Conservation (phyloP, 495 filamentous ascomycete genomes). For the Entonaema liquescens region DNA sequence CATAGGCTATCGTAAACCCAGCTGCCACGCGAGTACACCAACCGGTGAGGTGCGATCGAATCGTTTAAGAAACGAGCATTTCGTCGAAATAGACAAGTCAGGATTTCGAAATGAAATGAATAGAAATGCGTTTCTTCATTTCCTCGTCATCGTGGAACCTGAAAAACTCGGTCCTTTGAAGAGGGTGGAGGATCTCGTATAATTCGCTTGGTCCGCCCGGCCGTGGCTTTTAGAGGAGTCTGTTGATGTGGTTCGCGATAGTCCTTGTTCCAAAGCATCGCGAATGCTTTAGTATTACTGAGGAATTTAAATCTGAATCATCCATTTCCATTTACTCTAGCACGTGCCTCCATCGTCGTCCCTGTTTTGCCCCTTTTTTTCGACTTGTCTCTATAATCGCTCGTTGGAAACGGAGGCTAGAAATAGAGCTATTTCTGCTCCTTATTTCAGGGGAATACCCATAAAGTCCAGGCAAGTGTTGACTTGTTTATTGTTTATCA, state of each 20-base stretch:
- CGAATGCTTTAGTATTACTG: not conserved
- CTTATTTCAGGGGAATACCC: too few species aligned
- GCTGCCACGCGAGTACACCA: slow-evolving; percentile 23
- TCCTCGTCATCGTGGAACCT: slow-evolving; percentile 8
- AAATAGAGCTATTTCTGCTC: not conserved
- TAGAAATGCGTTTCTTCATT: slow-evolving; percentile 1
- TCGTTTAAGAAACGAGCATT: slow-evolving; percentile 27
- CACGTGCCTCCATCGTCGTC: not conserved
- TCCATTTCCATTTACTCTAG: not conserved
- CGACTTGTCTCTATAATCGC: not conserved
- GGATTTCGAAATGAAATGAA: slow-evolving; percentile 18
- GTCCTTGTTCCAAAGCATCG: not conserved
- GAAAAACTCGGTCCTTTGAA: not conserved
- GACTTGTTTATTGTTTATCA: not conserved
- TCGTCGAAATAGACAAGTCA: slow-evolving; percentile 10
- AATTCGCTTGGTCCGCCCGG: not conserved
- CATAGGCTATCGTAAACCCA: slow-evolving; percentile 16
- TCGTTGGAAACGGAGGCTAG: not conserved
- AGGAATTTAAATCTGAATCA: not conserved
- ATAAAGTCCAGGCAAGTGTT: not conserved
- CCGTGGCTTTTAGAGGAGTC: not conserved
- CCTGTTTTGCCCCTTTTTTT: slow-evolving; percentile 5
- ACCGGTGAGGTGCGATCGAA: slow-evolving; percentile 34
- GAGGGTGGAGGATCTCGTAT: not conserved
- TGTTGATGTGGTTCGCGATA: not conserved